Percentiles rank a stretch among this genome's conserved stretches.
Conservation (phyloP, 805 yeast genomes). For the Blastobotrys attinorum region DNA sequence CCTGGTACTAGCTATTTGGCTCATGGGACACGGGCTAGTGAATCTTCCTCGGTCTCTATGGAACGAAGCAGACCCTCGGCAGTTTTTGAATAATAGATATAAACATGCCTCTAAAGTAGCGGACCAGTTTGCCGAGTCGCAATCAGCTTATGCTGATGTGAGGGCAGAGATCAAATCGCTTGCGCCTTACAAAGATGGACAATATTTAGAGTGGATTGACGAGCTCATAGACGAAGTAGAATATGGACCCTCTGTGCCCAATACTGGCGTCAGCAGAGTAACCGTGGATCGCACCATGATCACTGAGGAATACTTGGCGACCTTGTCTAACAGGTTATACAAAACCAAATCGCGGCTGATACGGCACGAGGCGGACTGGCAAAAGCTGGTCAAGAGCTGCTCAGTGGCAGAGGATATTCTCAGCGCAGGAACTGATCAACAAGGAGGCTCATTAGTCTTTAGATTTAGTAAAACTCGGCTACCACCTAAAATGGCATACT, state of each 20-base stretch:
- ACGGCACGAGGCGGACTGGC: constrained; percentile 53
- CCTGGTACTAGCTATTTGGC: constrained; percentile 65
- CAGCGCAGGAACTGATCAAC: constrained; percentile 38
- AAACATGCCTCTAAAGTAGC: constrained; percentile 47
- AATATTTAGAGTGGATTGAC: constrained; percentile 58
- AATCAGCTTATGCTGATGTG: constrained; percentile 53
- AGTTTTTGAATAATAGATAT: constrained; percentile 36
- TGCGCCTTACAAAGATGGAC: constrained; percentile 38
- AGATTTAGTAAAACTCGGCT: constrained; percentile 23
- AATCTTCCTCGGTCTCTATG: constrained; percentile 50
- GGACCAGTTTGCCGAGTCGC: constrained; percentile 57
- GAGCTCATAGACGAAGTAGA: constrained; percentile 39
- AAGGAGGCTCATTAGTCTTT: constrained; percentile 23
- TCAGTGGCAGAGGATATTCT: constrained; percentile 50
- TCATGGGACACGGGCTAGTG: constrained; percentile 76
- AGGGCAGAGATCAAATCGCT: constrained; percentile 51
- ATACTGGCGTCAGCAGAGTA: constrained; percentile 4
- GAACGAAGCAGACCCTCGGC: constrained; percentile 30
- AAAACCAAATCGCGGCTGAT: constrained; percentile 42
- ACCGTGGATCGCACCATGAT: constrained; percentile 21
- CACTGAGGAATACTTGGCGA: constrained; percentile 38
- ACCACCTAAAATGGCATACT: constrained; percentile 37
- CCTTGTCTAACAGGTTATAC: constrained; percentile 45
- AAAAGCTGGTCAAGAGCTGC: constrained; percentile 40
- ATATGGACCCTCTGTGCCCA: constrained; percentile 13